Conservation (phyloP, 257 asterid species). For the Scutellaria minor region DNA sequence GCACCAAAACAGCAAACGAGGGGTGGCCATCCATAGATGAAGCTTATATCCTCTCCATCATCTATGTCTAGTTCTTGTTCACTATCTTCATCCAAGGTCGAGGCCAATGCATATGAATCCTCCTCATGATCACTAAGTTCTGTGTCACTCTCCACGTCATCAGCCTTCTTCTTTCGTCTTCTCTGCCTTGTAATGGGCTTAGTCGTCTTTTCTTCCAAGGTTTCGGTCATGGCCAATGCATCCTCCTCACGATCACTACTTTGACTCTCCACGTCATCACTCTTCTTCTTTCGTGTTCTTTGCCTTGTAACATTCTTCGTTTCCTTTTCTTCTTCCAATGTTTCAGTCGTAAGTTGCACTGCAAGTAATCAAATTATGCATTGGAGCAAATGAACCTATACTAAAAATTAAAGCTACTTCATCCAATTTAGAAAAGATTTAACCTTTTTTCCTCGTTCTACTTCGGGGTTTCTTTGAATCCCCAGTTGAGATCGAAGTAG, state of each 20-base stretch:
- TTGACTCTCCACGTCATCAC: conserved; percentile 48
- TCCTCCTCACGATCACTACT: conserved; percentile 54
- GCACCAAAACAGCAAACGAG: conserved; percentile 96
- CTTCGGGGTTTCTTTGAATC: conserved; percentile 47
- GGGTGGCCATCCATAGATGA: conserved; percentile 94
- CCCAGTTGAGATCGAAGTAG: conserved; percentile 47
- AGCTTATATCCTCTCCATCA: conserved; percentile 86
- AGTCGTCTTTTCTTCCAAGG: conserved; percentile 50
- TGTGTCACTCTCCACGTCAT: conserved; percentile 46
- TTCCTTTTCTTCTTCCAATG: conserved; percentile 47
- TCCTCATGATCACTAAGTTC: conserved; percentile 57
- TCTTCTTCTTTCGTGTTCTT: conserved; percentile 65
- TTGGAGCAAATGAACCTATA: conserved; percentile 25
- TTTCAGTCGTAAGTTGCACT: conserved; percentile 52
- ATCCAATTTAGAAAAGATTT: conserved; percentile 20
- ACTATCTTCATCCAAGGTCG: conserved; percentile 46
- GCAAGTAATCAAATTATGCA: conserved; percentile 37
- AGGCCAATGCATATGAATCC: conserved; percentile 34
- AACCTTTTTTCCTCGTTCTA: conserved; percentile 71
- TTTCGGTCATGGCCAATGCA: conserved; percentile 30
- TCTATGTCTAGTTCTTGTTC: conserved; percentile 66
- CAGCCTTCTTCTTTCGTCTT: conserved; percentile 61
- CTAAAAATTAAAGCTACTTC: not conserved
- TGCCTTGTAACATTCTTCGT: conserved; percentile 57
- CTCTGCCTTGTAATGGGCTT: conserved; percentile 62